These are phyloP conservation scores for Olyra latifolia DNA, from an alignment of 176 grass and related monocot species.

Conservation along the genomic window DNA sequence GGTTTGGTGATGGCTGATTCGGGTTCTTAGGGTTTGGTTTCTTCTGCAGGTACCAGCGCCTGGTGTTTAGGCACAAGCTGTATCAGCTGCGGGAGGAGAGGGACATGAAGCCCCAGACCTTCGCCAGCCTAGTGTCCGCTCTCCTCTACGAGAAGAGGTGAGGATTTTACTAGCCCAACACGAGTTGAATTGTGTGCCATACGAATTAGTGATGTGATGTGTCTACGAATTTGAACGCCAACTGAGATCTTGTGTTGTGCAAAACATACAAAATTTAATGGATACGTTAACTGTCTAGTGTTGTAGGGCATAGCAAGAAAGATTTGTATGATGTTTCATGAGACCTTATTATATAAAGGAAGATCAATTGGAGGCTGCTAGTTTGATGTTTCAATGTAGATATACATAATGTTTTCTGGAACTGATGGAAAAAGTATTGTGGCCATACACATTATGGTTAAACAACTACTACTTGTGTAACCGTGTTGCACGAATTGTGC, in stretches of 20 bases:
- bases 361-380: not conserved
- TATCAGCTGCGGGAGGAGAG: slow-evolving; percentile 98
- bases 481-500: not conserved
- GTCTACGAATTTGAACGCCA: not conserved
- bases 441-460: not conserved
- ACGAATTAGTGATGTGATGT: not conserved
- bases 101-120: slow-evolving; percentile 98
- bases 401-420: not conserved
- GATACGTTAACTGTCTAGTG: not conserved
- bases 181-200: not conserved
- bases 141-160: slow-evolving; percentile 98
- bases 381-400: not conserved
- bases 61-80: slow-evolving; percentile 93
- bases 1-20: not conserved
- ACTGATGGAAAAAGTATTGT: not conserved
- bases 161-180: not conserved
- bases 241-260: not conserved
- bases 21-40: slow-evolving; percentile 25
- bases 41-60: slow-evolving; percentile 64
- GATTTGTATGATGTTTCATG: not conserved
- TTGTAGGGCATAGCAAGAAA: not conserved
- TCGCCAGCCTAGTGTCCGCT: slow-evolving; percentile 90
- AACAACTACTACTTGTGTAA: not conserved
- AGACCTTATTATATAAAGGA: not conserved
- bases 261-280: not conserved